Evolutionary conservation across 108 stramenopile genomes (phyloP).

Genomic region (Pseudonitzschia delicatissima): DNA sequence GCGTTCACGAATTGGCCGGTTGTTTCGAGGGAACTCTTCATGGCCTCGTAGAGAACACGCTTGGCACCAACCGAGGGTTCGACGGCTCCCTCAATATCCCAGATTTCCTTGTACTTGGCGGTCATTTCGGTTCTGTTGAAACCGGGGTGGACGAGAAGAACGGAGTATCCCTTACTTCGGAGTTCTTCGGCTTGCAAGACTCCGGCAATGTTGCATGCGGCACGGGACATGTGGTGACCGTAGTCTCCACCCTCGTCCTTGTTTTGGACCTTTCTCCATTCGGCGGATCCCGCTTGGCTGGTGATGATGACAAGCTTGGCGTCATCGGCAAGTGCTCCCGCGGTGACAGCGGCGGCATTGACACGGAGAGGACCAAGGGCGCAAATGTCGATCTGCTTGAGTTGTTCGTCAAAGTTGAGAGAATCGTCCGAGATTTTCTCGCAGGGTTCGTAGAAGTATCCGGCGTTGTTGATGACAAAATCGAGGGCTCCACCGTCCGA

Average conservation of each 20-base stretch:
- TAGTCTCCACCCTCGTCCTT: conserved; percentile 77
- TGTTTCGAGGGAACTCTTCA: conserved; percentile 52
- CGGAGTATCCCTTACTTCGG: conserved; percentile 67
- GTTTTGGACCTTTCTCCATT: conserved; percentile 83
- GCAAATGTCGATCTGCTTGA: conserved; percentile 89
- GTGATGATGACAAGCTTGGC: conserved; percentile 85
- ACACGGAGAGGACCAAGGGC: conserved; percentile 86
- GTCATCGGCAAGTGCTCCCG: conserved; percentile 61
- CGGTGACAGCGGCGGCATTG: conserved; percentile 62
- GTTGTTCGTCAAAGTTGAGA: conserved; percentile 83
- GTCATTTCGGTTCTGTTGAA: conserved; percentile 94
- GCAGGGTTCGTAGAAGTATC: conserved; percentile 80
- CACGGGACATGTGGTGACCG: conserved; percentile 93
- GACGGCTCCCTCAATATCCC: conserved; percentile 88
- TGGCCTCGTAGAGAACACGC: conserved; percentile 80
- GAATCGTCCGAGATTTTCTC: conserved; percentile 68
- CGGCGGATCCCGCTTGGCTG: conserved; percentile 85
- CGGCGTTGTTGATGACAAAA: conserved; percentile 85
- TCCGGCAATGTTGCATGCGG: conserved; percentile 88
- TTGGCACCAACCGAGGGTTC: conserved; percentile 74
- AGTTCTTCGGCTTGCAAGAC: conserved; percentile 82
- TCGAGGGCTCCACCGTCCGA: conserved; percentile 70
- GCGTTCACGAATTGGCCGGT: conserved; percentile 85
- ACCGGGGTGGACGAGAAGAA: conserved; percentile 85
- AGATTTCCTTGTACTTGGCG: conserved; percentile 83